These are phyloP conservation scores for Vitis riparia DNA, from an alignment of 164 flowering plant species.

Conservation along the genomic window DNA sequence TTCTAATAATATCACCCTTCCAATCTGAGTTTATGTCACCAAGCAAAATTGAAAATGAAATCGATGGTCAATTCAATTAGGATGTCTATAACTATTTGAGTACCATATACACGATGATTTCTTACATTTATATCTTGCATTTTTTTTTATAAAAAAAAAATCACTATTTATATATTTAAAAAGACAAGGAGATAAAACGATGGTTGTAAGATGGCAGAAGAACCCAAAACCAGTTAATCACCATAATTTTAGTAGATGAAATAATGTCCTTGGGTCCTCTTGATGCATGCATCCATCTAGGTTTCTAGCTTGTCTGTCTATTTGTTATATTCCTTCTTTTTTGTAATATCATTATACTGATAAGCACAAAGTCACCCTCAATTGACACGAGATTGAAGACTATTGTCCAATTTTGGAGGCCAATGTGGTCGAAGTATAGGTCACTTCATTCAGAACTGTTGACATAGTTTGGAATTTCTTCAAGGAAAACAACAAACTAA, in stretches of 20 bases:
- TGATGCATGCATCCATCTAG: not conserved
- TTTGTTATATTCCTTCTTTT: not conserved
- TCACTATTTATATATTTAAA: too few species aligned
- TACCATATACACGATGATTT: too few species aligned
- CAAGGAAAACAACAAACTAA: not conserved
- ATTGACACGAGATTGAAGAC: not conserved
- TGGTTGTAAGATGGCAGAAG: not conserved
- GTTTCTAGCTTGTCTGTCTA: not conserved
- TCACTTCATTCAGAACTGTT: slow-evolving; percentile 1
- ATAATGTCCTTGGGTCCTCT: not conserved
- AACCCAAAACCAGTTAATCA: not conserved
- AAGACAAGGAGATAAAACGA: too few species aligned
- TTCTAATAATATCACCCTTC: too few species aligned
- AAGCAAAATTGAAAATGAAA: too few species aligned
- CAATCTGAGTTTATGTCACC: too few species aligned
- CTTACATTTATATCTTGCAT: too few species aligned
- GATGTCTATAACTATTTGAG: too few species aligned
- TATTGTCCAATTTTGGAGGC: not conserved
- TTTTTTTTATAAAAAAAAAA: too few species aligned
- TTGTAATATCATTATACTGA: not conserved
- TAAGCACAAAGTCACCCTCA: slow-evolving; percentile 21
- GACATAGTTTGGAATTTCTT: not conserved
- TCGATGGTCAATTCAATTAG: too few species aligned
- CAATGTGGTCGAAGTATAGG: slow-evolving; percentile 3
- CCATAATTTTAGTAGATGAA: not conserved